Evolutionary conservation across 1,284 basidiomycete species (phyloP).

Genomic region (Wolfiporia cocos): DNA sequence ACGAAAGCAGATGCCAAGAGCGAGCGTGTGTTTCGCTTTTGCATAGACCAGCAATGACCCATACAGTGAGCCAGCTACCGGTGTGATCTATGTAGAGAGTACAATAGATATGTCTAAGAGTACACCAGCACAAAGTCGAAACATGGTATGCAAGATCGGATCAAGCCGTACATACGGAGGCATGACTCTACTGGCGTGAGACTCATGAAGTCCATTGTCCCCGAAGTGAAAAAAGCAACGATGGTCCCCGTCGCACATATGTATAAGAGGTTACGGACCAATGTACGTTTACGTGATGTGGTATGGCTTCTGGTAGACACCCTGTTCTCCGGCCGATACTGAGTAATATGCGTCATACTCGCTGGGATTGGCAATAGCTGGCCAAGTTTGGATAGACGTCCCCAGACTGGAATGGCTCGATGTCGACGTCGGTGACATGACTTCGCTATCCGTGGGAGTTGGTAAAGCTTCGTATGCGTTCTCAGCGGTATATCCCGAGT

Average conservation of each 20-base stretch:
- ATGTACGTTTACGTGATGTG: constrained; percentile 25
- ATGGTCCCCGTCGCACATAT: too few relatives aligned
- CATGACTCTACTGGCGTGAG: too few relatives aligned
- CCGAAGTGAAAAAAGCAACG: too few relatives aligned
- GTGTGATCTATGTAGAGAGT: not conserved
- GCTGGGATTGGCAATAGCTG: constrained; percentile 33
- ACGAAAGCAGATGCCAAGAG: constrained; percentile 32
- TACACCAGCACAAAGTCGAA: too few relatives aligned
- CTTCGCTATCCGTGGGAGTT: constrained; percentile 58
- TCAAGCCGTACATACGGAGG: too few relatives aligned
- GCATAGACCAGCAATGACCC: constrained; percentile 28
- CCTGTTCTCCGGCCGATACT: constrained; percentile 29
- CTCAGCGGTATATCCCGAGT: constrained; percentile 32
- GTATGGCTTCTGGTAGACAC: constrained; percentile 25
- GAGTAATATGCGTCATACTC: constrained; percentile 70
- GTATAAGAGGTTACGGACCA: too few relatives aligned
- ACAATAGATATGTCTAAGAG: too few relatives aligned
- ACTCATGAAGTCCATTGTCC: too few relatives aligned
- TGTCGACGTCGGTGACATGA: constrained; percentile 62
- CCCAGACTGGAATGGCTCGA: constrained; percentile 44
- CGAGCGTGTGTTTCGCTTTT: constrained; percentile 49
- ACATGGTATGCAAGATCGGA: too few relatives aligned
- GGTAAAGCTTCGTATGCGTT: constrained; percentile 37
- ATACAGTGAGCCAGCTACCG: not conserved
- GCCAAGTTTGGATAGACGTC: constrained; percentile 39